Percentiles rank a stretch among this genome's conserved stretches.
Evolutionary conservation across 1,284 basidiomycete genomes (phyloP).

Genomic region (Entoloma clypeatum): DNA sequence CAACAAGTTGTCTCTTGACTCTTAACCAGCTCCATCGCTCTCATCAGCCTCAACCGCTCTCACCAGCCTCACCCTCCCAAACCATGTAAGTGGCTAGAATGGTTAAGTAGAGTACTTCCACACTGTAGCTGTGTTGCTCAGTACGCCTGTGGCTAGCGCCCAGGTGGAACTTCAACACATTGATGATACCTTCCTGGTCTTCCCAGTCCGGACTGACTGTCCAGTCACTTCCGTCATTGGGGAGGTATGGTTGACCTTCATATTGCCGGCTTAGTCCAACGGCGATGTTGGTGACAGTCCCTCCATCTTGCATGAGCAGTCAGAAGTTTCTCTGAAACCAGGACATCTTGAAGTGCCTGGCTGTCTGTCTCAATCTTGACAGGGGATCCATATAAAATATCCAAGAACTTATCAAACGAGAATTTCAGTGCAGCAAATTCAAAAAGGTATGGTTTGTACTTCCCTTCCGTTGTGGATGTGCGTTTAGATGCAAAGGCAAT

Average conservation of each 20-base stretch:
- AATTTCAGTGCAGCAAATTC: slow-evolving; percentile 33
- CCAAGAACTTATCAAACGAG: slow-evolving; percentile 26
- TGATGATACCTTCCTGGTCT: slow-evolving; percentile 21
- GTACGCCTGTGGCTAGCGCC: no score
- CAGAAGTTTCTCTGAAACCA: slow-evolving; percentile 22
- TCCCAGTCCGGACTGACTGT: slow-evolving; percentile 31
- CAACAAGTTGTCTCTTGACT: no score
- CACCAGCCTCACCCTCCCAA: no score
- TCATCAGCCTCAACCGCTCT: no score
- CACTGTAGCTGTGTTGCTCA: no score
- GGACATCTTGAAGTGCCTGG: slow-evolving; percentile 26
- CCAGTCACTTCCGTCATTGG: slow-evolving; percentile 32
- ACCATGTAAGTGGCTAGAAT: no score
- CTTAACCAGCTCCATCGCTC: no score
- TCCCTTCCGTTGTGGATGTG: slow-evolving; percentile 26
- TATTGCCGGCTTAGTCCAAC: slow-evolving; percentile 25
- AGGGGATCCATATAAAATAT: slow-evolving; percentile 26
- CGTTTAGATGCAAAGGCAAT: slow-evolving; percentile 29
- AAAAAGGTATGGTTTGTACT: slow-evolving; percentile 31
- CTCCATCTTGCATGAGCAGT: slow-evolving; percentile 27
- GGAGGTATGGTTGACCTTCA: slow-evolving; percentile 11
- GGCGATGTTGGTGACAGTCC: slow-evolving; percentile 24
- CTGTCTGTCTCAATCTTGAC: slow-evolving; percentile 30
- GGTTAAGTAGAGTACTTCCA: no score
- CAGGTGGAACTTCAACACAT: no score